Evolutionary conservation across 1,284 basidiomycete genomes (phyloP).

Genomic region (Puccinia coronata): DNA sequence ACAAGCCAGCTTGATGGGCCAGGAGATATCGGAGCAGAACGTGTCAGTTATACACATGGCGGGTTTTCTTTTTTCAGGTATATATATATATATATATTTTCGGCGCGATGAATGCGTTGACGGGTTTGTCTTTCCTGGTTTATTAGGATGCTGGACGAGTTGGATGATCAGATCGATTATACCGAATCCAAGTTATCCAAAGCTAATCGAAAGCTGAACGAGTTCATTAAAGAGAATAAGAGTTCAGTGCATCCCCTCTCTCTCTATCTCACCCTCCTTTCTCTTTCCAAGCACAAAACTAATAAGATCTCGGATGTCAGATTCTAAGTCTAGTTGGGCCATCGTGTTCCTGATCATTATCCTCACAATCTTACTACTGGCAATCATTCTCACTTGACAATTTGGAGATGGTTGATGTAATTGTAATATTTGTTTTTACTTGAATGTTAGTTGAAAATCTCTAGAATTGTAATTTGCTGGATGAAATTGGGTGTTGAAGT

Average conservation of each 20-base stretch:
- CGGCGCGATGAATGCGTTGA: too few relatives aligned
- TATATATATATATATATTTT: too few relatives aligned
- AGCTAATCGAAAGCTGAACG: constrained; percentile 73
- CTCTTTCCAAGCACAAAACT: neutral
- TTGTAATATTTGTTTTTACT: too few relatives aligned
- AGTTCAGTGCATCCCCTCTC: constrained; percentile 61
- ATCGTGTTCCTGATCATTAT: constrained; percentile 43
- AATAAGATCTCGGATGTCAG: neutral
- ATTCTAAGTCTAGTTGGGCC: constrained; percentile 47
- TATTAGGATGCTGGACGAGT: constrained; percentile 75
- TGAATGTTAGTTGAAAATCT: too few relatives aligned
- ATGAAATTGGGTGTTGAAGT: too few relatives aligned
- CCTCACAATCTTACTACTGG: constrained; percentile 27
- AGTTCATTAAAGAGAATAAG: constrained; percentile 79
- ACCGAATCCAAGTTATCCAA: constrained; percentile 71
- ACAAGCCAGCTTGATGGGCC: constrained; percentile 86
- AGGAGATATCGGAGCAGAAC: constrained; percentile 80
- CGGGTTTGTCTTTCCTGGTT: neutral
- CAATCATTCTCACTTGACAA: constrained; percentile 42
- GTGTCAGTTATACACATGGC: constrained; percentile 65
- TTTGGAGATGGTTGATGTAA: too few relatives aligned
- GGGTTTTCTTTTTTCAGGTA: neutral
- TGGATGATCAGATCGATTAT: constrained; percentile 72
- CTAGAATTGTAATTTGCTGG: too few relatives aligned
- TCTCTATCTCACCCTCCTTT: neutral